Evolutionary conservation across 2,329 filamentous ascomycete species (phyloP), one percentile per base, ranked within the genome.

Genomic region (Dactylonectria estremocensis): DNA sequence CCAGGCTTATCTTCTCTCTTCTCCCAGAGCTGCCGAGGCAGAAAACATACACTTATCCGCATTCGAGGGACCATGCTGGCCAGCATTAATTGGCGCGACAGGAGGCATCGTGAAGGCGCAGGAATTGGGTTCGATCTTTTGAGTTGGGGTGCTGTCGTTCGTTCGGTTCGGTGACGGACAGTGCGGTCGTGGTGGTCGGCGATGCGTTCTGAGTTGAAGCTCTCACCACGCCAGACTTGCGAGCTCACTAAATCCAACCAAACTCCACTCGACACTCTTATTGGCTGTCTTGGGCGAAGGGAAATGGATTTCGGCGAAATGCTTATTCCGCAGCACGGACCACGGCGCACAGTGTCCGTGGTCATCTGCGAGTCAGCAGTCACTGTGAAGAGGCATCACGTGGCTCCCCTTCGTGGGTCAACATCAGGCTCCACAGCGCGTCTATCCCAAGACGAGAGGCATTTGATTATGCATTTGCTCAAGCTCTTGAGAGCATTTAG

Each of bases 21-120:
- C 33, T 59, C 18, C 22, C 63, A 60, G 49, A 45, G 46, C 28
- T 28, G 55, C 54, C 52, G 53, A 58, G 49, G 64, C 60, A 64
- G 61, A 59, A 50, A 40, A 59, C 67, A 67, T 68, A 89, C 87
- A 80, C 81, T 89, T 89, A 78, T 89, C 87, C 68, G 87, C 77
- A 66, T 82, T 86, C 50, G 86, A 88, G 33, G 84, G 86, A 72
- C 85, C 87, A 74, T 83, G 80, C 68, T 81, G 82, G 78, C 81
- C 81, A 66, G 78, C 79, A 57, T 79, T 77, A 37, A 83, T 78
- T 40, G 79, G 76, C 53, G 82, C 78, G 66, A 84, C 80, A 49
- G 83, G 82, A 79, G 83, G 83, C 83, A 84, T 84, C 11, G 64
- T 77, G 71, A 56, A 22, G 28, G 35, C 43, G 20, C 18, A 13